Evolutionary conservation across 192 early-diverging fungal species (phyloP).

Genomic region (Allomyces javanicus): DNA sequence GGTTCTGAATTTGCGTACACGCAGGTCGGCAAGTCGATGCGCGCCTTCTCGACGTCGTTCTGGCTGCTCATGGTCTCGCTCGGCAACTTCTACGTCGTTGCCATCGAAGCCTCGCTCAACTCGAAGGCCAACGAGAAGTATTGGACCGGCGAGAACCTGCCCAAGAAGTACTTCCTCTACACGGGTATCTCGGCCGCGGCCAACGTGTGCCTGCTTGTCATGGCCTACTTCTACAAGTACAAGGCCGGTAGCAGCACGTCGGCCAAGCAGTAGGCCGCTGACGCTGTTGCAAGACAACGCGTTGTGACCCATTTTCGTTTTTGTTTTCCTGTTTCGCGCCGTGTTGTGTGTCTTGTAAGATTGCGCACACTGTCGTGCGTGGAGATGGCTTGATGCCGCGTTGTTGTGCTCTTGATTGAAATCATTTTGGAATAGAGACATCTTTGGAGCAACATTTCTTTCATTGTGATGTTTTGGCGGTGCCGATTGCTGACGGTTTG

Average conservation of each 20-base stretch:
- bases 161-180: not conserved
- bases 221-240: not conserved
- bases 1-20: slow-evolving; percentile 46
- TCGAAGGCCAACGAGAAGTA: not conserved
- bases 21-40: slow-evolving; percentile 38
- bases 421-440: too few species aligned
- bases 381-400: too few species aligned
- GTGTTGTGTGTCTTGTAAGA: too few species aligned
- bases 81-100: slow-evolving; percentile 7
- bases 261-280: too few species aligned
- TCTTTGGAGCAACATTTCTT: too few species aligned
- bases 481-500: too few species aligned
- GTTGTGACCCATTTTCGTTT: too few species aligned
- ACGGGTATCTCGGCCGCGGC: not conserved
- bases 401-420: too few species aligned
- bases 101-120: not conserved
- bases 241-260: not conserved
- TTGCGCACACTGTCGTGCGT: too few species aligned
- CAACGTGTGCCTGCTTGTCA: not conserved
- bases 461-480: too few species aligned
- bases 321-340: too few species aligned
- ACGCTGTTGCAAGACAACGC: too few species aligned
- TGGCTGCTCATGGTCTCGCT: slow-evolving; percentile 30
- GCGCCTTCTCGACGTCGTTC: slow-evolving; percentile 28
- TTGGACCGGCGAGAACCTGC: not conserved